A percentile compares a stretch with the other conserved stretches of the same genome.
These are phyloP conservation scores for Erucastrum elatum DNA, from an alignment of 345 rosid genomes.

Conservation along the genomic window DNA sequence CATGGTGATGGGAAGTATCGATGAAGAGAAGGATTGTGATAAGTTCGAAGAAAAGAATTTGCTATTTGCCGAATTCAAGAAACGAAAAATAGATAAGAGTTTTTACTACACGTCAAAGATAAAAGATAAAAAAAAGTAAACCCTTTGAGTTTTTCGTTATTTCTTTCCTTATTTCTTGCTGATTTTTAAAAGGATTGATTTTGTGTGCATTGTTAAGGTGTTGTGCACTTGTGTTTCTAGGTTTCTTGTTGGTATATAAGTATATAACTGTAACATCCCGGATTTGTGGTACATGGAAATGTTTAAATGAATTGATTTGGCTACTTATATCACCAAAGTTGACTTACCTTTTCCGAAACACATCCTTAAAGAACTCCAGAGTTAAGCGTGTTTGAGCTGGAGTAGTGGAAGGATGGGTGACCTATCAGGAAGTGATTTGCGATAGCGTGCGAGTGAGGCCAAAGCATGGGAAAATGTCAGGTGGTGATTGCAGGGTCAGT, in stretches of 20 bases:
- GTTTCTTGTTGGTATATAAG: background rate
- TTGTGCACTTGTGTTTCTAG: constrained; percentile 9
- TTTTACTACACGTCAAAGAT: background rate
- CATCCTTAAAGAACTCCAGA: too few relatives aligned
- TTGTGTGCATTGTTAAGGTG: constrained; percentile 6
- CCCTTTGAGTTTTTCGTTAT: background rate
- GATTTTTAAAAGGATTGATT: constrained; percentile 5
- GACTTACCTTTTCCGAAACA: too few relatives aligned
- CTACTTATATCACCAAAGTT: too few relatives aligned
- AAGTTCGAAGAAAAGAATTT: constrained; percentile 41
- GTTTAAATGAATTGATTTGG: too few relatives aligned
- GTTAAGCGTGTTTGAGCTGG: too few relatives aligned
- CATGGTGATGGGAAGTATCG: constrained; percentile 61
- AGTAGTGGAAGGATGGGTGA: too few relatives aligned
- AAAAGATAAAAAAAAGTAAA: background rate
- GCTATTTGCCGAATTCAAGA: background rate
- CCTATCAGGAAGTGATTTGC: too few relatives aligned
- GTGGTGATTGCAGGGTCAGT: too few relatives aligned
- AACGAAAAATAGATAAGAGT: constrained; percentile 7
- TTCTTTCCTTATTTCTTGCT: background rate
- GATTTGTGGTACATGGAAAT: too few relatives aligned
- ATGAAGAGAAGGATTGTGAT: constrained; percentile 62
- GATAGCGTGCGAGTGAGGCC: too few relatives aligned
- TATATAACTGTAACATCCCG: too few relatives aligned
- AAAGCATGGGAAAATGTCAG: too few relatives aligned